Percentiles rank a stretch among this genome's conserved stretches.
Evolutionary conservation across 345 rosid genomes (phyloP).

Genomic region (Combretum micranthum): DNA sequence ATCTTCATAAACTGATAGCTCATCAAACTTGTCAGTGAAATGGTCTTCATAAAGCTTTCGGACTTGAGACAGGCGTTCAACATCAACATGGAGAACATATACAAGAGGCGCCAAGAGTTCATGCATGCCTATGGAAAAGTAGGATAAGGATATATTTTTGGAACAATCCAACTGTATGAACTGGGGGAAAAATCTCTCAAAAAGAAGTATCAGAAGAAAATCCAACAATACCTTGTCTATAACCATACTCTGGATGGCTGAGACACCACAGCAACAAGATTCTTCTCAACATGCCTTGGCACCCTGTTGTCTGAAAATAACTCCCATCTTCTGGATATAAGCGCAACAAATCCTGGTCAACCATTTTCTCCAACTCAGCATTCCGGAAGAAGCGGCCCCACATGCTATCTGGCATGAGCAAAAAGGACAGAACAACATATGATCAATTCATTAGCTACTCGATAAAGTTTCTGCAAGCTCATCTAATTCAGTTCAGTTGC

Average conservation of each 20-base stretch:
- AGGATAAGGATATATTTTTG: neutral
- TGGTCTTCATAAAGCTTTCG: slow-evolving; percentile 73
- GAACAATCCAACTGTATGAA: neutral
- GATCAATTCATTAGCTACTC: neutral
- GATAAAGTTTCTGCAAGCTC: too few relatives aligned
- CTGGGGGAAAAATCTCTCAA: too few relatives aligned
- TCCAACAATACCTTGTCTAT: slow-evolving; percentile 65
- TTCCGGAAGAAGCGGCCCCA: slow-evolving; percentile 94
- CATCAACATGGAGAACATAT: slow-evolving; percentile 88
- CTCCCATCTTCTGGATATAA: slow-evolving; percentile 92
- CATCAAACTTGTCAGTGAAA: slow-evolving; percentile 87
- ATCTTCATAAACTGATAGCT: slow-evolving; percentile 62
- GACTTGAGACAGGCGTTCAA: slow-evolving; percentile 70
- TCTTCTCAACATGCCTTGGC: slow-evolving; percentile 94
- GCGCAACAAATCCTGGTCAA: slow-evolving; percentile 89
- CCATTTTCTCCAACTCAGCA: slow-evolving; percentile 90
- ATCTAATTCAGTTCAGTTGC: too few relatives aligned
- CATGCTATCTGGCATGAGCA: slow-evolving; percentile 58
- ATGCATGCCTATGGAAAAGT: slow-evolving; percentile 68
- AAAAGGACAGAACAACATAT: neutral
- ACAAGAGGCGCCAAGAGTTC: slow-evolving; percentile 93
- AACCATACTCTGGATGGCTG: slow-evolving; percentile 75
- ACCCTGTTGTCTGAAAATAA: slow-evolving; percentile 91
- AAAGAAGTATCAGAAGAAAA: neutral
- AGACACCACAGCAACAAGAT: slow-evolving; percentile 91